Evolutionary conservation across 306 rosid species (phyloP), one percentile per base, ranked within the genome.

Genomic region (Inga leiocalycina): DNA sequence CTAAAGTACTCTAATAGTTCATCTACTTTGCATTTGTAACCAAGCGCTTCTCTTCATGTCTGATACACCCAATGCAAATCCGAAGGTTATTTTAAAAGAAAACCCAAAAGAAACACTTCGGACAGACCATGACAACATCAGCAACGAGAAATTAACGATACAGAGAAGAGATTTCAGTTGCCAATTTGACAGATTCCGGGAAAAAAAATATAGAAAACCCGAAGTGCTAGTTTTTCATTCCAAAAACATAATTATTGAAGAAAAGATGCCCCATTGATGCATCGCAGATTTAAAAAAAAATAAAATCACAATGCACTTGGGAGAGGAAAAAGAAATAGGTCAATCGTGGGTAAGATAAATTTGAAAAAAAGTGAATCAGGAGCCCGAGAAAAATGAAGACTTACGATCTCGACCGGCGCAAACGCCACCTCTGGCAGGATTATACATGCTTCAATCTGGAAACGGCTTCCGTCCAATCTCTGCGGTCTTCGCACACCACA

Each of bases 351-450:
- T 24, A 22, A 44, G 19, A 39, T 3, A 5, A 48, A 48, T 45
- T 24, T 24, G 22, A 24, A 43, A 9, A 49, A 27, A 39, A 24
- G 0, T 39, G 13, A 51, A 49, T 49, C 56, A 49, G 14, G 34
- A 8, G 74, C 11, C 34, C 57, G 32, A 20, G 41, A 48, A 45
- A 61, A 80, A 78, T 34, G 70, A 86, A 81, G 48, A 78, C 96
- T 82, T 89, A 95, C 99, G 98, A 91, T 96, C 99, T 81, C 98
- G 98, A 80, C 99, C 98, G 45, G 98, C 98, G 39, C 99, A 93
- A 81, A 96, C 99, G 68, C 99, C 99, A 24, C 99, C 99, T 89
- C 98, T 90, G 10, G 97, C 91, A 44, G 99, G 99, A 85, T 88
- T 88, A 85, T 88, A 88, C 90, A 88, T 88, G n/a, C 2, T 44